These are phyloP conservation scores for Microthyrium microscopicum DNA, from an alignment of 2,329 filamentous ascomycete species.

Conservation along the genomic window DNA sequence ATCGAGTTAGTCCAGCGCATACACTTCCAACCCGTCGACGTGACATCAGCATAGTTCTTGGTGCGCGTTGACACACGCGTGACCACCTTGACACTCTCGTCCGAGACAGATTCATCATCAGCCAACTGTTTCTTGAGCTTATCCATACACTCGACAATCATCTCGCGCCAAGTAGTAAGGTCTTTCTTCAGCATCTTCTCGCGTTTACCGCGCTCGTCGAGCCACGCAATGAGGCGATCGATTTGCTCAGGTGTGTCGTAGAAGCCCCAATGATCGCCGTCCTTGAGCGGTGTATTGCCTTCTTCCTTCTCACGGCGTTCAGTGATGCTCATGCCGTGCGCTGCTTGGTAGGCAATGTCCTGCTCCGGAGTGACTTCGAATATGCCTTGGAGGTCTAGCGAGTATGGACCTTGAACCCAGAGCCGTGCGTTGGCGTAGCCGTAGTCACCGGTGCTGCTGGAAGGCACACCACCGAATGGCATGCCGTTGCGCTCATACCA, in stretches of 20 bases:
- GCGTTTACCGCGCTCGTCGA: constrained; percentile 72
- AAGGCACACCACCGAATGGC: constrained; percentile 79
- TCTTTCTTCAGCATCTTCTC: constrained; percentile 83
- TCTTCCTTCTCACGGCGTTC: constrained; percentile 80
- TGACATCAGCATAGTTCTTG: constrained; percentile 40
- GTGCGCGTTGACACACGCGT: constrained; percentile 43
- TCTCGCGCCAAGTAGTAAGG: constrained; percentile 56
- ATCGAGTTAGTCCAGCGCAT: constrained; percentile 49
- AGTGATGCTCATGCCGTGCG: constrained; percentile 66
- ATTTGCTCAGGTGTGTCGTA: constrained; percentile 67
- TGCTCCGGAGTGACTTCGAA: constrained; percentile 59
- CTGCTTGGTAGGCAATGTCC: constrained; percentile 57
- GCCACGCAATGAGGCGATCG: constrained; percentile 68
- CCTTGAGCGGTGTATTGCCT: constrained; percentile 59
- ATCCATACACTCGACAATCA: constrained; percentile 65
- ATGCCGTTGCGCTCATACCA: constrained; percentile 99
- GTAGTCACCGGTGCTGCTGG: constrained; percentile 72
- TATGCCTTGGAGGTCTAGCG: constrained; percentile 71
- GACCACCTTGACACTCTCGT: constrained; percentile 28
- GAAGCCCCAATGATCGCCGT: constrained; percentile 77
- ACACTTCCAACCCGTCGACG: constrained; percentile 39
- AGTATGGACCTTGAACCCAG: constrained; percentile 91
- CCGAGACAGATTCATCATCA: constrained; percentile 30
- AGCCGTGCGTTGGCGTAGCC: constrained; percentile 87
- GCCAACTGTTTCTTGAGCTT: constrained; percentile 58